Conservation (phyloP, 2,329 filamentous ascomycete species). For the Botryotinia calthae region DNA sequence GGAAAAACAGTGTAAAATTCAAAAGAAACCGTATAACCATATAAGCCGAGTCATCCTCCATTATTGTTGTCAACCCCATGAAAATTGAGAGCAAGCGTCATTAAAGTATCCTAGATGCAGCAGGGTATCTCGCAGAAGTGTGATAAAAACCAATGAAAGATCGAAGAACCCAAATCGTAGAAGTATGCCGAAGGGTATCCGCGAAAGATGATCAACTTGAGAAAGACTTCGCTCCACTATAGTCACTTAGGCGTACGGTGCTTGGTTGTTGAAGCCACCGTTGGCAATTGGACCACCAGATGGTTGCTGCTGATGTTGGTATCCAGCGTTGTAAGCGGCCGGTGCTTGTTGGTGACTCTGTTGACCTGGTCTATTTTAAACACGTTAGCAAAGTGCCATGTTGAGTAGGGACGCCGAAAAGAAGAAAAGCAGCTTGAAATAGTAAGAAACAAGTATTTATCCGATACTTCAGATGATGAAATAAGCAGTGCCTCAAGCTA, state of each 20-base stretch:
- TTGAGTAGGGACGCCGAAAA: neutral
- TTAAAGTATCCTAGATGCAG: constrained; percentile 16
- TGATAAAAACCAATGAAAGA: constrained; percentile 10
- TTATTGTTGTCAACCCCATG: constrained; percentile 9
- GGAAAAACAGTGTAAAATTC: neutral
- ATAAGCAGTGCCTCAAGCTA: neutral
- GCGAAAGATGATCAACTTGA: constrained; percentile 12
- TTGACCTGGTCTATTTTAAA: constrained; percentile 4
- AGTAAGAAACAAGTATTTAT: neutral
- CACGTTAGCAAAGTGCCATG: neutral
- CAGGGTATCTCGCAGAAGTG: constrained; percentile 11
- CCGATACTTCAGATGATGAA: constrained; percentile 11
- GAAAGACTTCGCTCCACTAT: neutral
- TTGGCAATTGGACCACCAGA: neutral
- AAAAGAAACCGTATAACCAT: neutral
- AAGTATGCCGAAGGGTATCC: constrained; percentile 13
- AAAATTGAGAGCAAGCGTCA: constrained; percentile 9
- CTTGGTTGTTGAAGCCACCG: neutral
- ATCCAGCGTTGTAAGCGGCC: constrained; percentile 10
- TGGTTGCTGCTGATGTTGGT: constrained; percentile 10
- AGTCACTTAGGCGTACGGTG: neutral
- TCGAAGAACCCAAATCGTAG: constrained; percentile 11
- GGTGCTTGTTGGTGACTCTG: neutral
- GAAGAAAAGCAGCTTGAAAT: neutral
- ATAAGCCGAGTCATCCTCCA: constrained; percentile 2